These are phyloP conservation scores for Pseudevernia furfuracea DNA, from an alignment of 495 filamentous ascomycete species.

Conservation along the genomic window DNA sequence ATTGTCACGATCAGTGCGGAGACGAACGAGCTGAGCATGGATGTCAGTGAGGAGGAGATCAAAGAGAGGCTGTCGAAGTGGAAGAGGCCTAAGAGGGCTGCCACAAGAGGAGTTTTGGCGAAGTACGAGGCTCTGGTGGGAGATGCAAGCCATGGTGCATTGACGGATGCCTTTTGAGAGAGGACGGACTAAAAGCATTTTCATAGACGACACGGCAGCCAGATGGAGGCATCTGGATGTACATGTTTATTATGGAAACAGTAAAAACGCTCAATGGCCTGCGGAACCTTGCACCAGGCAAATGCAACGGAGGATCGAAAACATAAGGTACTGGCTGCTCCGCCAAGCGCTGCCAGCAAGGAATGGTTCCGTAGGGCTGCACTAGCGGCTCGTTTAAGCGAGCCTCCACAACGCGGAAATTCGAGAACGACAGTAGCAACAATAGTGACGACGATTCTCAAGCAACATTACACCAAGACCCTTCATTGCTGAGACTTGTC, in stretches of 20 bases:
- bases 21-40: slow-evolving; percentile 65
- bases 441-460: neutral
- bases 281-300: neutral
- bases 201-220: neutral
- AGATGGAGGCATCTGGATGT: slow-evolving; percentile 2
- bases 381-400: slow-evolving; percentile 15
- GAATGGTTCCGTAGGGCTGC: neutral
- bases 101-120: slow-evolving; percentile 80
- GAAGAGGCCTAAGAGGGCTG: slow-evolving; percentile 62
- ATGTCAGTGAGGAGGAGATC: slow-evolving; percentile 70
- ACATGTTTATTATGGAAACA: neutral
- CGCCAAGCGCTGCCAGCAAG: neutral
- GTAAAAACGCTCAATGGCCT: neutral
- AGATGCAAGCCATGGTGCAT: slow-evolving; percentile 64
- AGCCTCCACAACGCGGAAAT: slow-evolving; percentile 8
- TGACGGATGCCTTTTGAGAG: slow-evolving; percentile 39
- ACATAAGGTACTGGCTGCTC: neutral
- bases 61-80: slow-evolving; percentile 57
- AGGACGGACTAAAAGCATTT: neutral
- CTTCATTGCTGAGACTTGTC: slow-evolving; percentile 11
- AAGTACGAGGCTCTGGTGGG: slow-evolving; percentile 78
- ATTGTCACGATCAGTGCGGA: slow-evolving; percentile 80
- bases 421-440: slow-evolving; percentile 15
- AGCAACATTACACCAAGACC: neutral
- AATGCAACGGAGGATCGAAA: neutral